phyloP scores from a whole-genome alignment of 345 rosid species.

The Linum lewisii region DNA sequence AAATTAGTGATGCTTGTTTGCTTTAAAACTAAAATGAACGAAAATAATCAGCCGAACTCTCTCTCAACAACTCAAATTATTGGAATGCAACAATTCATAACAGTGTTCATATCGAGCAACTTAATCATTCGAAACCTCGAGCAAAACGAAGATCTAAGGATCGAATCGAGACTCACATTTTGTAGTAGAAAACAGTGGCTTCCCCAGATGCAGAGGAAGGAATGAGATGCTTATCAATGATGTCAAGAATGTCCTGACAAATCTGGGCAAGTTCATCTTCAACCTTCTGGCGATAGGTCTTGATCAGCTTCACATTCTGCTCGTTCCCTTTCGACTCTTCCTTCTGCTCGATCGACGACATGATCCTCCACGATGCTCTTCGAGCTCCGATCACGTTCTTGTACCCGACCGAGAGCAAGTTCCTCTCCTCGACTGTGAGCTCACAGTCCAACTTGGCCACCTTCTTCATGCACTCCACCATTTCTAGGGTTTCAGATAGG shows the following conservation, averaged over 20 bases:
- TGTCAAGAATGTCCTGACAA: slow-evolving; percentile 70
- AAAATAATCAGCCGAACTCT: too few relatives aligned
- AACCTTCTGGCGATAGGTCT: slow-evolving; percentile 75
- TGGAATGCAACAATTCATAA: too few relatives aligned
- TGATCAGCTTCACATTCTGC: slow-evolving; percentile 69
- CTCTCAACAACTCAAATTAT: too few relatives aligned
- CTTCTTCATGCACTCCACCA: slow-evolving; percentile 94
- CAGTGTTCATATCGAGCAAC: too few relatives aligned
- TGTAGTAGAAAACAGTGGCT: slow-evolving; percentile 95
- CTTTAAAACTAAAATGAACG: too few relatives aligned
- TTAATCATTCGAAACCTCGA: background rate
- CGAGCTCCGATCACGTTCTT: slow-evolving; percentile 91
- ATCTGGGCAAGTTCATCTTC: slow-evolving; percentile 87
- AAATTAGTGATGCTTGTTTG: too few relatives aligned
- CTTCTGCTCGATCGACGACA: slow-evolving; percentile 95
- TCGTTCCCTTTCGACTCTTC: slow-evolving; percentile 92
- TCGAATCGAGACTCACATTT: slow-evolving; percentile 46
- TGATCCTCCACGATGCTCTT: slow-evolving; percentile 92
- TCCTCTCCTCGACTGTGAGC: slow-evolving; percentile 93
- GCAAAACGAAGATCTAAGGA: too few relatives aligned
- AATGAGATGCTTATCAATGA: slow-evolving; percentile 77
- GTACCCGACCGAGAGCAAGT: slow-evolving; percentile 90
- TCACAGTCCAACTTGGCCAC: slow-evolving; percentile 75
- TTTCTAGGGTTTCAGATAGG: slow-evolving; percentile 38
- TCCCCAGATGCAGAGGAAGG: slow-evolving; percentile 82